Conservation (phyloP, 192 early-diverging fungal species). For the Coemansia sp. region DNA sequence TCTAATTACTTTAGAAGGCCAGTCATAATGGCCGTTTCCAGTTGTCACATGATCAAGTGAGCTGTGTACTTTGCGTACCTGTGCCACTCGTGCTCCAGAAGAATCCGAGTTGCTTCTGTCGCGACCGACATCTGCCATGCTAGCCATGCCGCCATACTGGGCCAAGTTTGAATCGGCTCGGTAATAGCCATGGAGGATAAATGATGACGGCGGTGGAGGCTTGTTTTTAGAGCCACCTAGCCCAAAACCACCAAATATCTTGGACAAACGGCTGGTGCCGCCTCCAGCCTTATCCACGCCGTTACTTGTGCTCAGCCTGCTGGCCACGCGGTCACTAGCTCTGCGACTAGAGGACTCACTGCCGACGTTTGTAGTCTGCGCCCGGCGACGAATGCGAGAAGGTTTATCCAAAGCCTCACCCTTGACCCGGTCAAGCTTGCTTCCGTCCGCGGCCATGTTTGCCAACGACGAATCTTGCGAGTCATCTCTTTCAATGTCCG, state of each 20-base stretch:
- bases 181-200: not conserved
- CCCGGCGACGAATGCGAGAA: conserved; percentile 33
- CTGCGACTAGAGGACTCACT: not conserved
- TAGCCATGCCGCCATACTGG: conserved; percentile 9
- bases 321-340: not conserved
- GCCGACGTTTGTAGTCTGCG: conserved; percentile 18
- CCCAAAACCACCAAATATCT: conserved; percentile 22
- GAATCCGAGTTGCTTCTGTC: conserved; percentile 36
- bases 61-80: conserved; percentile 32
- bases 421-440: not conserved
- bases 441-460: not conserved
- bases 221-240: conserved; percentile 13
- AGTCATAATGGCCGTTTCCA: not conserved
- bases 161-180: not conserved
- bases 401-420: conserved; percentile 15
- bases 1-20: not conserved
- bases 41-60: conserved; percentile 14
- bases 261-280: conserved; percentile 19
- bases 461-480: not conserved
- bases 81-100: not conserved
- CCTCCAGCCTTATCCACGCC: not conserved
- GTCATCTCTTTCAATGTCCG: not conserved
- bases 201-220: not conserved
- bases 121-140: conserved; percentile 14
- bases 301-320: not conserved